Conservation (phyloP, 257 asterid species). For the Penstemon eatonii region DNA sequence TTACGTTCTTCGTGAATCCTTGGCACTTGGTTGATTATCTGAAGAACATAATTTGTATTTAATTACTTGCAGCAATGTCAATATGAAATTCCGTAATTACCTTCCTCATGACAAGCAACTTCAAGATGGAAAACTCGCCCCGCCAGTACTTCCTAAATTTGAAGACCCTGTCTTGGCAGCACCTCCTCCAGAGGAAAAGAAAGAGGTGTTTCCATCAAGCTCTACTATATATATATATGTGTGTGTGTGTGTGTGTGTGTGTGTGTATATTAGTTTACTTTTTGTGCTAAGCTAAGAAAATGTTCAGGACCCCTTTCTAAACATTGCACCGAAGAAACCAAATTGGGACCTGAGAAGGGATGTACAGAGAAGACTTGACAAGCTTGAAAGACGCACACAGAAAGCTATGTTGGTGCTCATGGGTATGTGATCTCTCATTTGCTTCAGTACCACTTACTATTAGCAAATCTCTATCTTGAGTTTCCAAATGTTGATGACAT, state of each 20-base stretch:
- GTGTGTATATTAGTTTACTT: not conserved
- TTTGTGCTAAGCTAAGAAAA: not conserved
- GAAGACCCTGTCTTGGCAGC: slow-evolving; percentile 74
- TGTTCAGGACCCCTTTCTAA: slow-evolving; percentile 81
- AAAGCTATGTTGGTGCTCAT: slow-evolving; percentile 70
- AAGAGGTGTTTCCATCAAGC: slow-evolving; percentile 55
- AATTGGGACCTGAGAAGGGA: slow-evolving; percentile 97
- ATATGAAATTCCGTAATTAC: slow-evolving; percentile 90
- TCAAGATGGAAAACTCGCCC: slow-evolving; percentile 89
- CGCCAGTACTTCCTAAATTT: slow-evolving; percentile 83
- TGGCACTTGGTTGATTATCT: slow-evolving; percentile 7
- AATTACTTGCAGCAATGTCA: slow-evolving; percentile 50
- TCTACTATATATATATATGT: not conserved
- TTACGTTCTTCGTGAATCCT: slow-evolving; percentile 8
- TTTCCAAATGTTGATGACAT: not conserved
- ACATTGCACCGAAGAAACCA: slow-evolving; percentile 96
- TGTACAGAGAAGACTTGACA: slow-evolving; percentile 89
- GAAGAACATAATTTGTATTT: slow-evolving; percentile 5
- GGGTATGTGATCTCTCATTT: slow-evolving; percentile 50
- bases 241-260: not conserved
- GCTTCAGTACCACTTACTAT: slow-evolving; percentile 2
- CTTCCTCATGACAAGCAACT: slow-evolving; percentile 96
- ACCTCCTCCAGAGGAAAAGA: slow-evolving; percentile 68
- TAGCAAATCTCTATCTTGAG: not conserved
- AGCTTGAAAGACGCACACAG: slow-evolving; percentile 88